Evolutionary conservation across 2,329 filamentous ascomycete species (phyloP), one percentile per base, ranked within the genome.

Genomic region (Talaromyces sp.): DNA sequence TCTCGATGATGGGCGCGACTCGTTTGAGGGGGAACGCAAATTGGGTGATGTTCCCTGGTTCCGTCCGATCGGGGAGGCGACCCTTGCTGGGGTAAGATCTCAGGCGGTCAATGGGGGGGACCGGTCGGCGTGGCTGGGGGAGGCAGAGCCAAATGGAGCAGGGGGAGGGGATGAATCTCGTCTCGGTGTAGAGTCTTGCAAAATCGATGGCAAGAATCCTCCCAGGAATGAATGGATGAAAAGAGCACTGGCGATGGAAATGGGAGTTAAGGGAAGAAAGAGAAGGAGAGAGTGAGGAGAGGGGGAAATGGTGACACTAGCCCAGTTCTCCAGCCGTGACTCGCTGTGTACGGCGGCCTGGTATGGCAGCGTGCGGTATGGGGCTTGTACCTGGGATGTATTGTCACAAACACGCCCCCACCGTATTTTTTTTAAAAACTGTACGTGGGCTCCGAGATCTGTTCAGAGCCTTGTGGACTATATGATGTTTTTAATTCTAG

Each of bases 211-310:
- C 11, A 27, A 19, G 7, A 27, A 14, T 20, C 24, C 20, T 11
- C 27, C 16, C 16, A 17, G 11, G 17, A 22, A 10, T 20, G 16
- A 32, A 24, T 10, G 47, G 37, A 44, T 36, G 29, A 36, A 37
- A 17, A 24, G 17, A 24, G 17, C 17, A 14, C 3, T 19, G 2
- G 17, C 24, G 32, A 43, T 17, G 22, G 29, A 4, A 27, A 19
- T 37, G 36, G 43, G 27, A 37, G 32, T 19, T 17, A 35, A 37
- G 17, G 22, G 44, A 37, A 47, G 22, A 42, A 47, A 48, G 41
- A n/a, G 46, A 35, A 35, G 48, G 54, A 51, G 16, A 51, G 42
- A 49, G 60, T 51, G 52, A 52, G 42, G 41, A 33, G 47, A 59
- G 55, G 50, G 51, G 45, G 43, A 36, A 40, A 36, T 36, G 61